Evolutionary conservation across 2,329 filamentous ascomycete genomes (phyloP).

Genomic region (Dactylellina leptospora): DNA sequence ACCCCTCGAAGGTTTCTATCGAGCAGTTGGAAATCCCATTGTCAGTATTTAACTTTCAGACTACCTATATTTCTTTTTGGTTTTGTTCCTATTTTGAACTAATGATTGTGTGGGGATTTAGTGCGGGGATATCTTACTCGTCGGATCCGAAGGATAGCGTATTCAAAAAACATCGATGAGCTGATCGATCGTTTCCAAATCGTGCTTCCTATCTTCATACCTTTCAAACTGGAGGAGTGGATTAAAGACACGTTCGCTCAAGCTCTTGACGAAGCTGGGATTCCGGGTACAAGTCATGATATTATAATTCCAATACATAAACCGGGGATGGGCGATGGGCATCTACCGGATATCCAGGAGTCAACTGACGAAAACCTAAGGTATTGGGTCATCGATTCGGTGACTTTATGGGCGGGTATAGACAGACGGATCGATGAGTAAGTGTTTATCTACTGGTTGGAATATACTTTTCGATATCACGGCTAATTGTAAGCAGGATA

Average conservation of each 20-base stretch:
- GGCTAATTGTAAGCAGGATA: conserved; percentile 34
- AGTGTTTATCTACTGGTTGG: neutral
- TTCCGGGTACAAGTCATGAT: conserved; percentile 11
- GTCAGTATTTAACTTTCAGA: conserved; percentile 5
- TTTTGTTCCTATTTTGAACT: neutral
- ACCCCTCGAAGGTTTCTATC: conserved; percentile 3
- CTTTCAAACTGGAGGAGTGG: conserved; percentile 48
- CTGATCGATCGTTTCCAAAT: conserved; percentile 54
- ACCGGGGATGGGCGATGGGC: conserved; percentile 38
- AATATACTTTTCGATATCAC: neutral
- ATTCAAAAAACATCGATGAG: conserved; percentile 48
- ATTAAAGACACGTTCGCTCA: conserved; percentile 47
- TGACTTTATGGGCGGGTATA: conserved; percentile 55
- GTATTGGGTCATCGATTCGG: conserved; percentile 55
- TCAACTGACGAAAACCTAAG: conserved; percentile 19
- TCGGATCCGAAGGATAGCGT: conserved; percentile 55
- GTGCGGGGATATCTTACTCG: conserved; percentile 56
- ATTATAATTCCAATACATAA: conserved; percentile 51
- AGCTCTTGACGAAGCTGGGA: conserved; percentile 39
- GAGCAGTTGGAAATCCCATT: conserved; percentile 36
- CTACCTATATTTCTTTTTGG: conserved; percentile 3
- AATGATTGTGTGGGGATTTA: no score
- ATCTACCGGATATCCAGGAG: conserved; percentile 23
- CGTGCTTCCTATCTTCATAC: conserved; percentile 52
- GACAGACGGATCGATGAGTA: conserved; percentile 56